A percentile compares a stretch with the other conserved stretches of the same genome.
These are phyloP conservation scores for Tolypocladium capitatum DNA, from an alignment of 2,329 filamentous ascomycete genomes.

Conservation along the genomic window DNA sequence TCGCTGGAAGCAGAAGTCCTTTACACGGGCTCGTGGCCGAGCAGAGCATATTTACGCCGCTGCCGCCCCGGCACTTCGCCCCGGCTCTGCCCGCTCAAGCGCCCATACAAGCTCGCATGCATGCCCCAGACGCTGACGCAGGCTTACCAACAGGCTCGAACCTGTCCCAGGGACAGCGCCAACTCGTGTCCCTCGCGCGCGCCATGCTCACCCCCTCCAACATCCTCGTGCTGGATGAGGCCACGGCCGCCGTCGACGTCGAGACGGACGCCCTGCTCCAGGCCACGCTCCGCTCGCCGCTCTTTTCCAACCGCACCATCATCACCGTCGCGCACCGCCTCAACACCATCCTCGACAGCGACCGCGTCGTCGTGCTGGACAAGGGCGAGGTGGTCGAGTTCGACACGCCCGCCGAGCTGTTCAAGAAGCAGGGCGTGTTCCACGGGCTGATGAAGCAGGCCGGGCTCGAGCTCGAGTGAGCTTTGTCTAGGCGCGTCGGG, in stretches of 20 bases:
- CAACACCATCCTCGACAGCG: slow-evolving; percentile 84
- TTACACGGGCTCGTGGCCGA: not conserved
- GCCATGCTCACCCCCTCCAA: slow-evolving; percentile 92
- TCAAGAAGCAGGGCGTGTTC: slow-evolving; percentile 65
- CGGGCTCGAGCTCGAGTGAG: slow-evolving; percentile 46
- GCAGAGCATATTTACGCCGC: not conserved
- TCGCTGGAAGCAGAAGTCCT: too few species aligned
- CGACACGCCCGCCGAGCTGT: slow-evolving; percentile 67
- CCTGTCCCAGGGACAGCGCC: slow-evolving; percentile 85
- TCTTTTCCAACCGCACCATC: slow-evolving; percentile 86
- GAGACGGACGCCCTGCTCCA: slow-evolving; percentile 57
- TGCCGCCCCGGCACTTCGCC: not conserved
- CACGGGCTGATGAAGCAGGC: slow-evolving; percentile 87
- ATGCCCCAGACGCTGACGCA: not conserved
- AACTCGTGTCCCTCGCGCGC: slow-evolving; percentile 84
- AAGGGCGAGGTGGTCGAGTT: slow-evolving; percentile 86
- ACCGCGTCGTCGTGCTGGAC: slow-evolving; percentile 88
- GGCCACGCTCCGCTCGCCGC: slow-evolving; percentile 45
- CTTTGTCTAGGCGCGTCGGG: not conserved
- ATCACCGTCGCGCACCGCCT: slow-evolving; percentile 97
- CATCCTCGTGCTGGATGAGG: slow-evolving; percentile 93
- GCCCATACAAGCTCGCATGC: not conserved
- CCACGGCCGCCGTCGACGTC: slow-evolving; percentile 64
- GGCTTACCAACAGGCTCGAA: slow-evolving; percentile 56
- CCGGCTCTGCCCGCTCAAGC: not conserved